Percentiles rank a stretch among this genome's conserved stretches.
phyloP scores from a whole-genome alignment of 495 filamentous ascomycete genomes.

The Lophiotrema nucula region DNA sequence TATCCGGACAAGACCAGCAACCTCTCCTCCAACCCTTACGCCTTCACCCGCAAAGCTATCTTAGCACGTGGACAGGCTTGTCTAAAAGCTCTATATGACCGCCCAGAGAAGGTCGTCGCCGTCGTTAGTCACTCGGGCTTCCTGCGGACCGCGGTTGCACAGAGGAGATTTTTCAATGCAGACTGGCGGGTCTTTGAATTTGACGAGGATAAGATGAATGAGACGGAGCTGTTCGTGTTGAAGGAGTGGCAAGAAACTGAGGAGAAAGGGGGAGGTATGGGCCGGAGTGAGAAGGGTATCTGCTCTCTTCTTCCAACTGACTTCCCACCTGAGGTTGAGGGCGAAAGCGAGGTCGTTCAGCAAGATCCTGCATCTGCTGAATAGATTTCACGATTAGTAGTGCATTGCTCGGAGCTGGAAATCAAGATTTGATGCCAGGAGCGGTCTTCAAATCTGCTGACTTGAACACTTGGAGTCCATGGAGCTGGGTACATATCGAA shows the following conservation, averaged over 20 bases:
- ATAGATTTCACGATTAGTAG: neutral
- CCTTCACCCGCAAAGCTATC: constrained; percentile 49
- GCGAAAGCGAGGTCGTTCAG: constrained; percentile 2
- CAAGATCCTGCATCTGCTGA: neutral
- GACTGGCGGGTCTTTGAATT: constrained; percentile 65
- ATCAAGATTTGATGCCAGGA: neutral
- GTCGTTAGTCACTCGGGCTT: constrained; percentile 63
- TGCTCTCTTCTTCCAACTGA: constrained; percentile 16
- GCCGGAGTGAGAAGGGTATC: constrained; percentile 32
- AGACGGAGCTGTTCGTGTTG: constrained; percentile 22
- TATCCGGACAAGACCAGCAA: constrained; percentile 56
- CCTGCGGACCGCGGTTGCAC: constrained; percentile 48
- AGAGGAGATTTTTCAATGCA: constrained; percentile 54
- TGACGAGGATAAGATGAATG: constrained; percentile 37
- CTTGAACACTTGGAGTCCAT: neutral
- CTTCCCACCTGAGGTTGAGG: constrained; percentile 30
- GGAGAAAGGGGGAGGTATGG: constrained; percentile 39
- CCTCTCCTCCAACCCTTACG: constrained; percentile 42
- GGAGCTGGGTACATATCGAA: no score
- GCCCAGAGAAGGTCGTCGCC: constrained; percentile 60
- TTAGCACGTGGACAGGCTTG: constrained; percentile 49
- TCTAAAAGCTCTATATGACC: constrained; percentile 49
- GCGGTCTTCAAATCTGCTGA: neutral
- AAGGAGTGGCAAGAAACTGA: constrained; percentile 37
- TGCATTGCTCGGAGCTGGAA: neutral